Evolutionary conservation across 2,329 filamentous ascomycete genomes (phyloP), one percentile per base, ranked within the genome.

Genomic region (Microdochium bolleyi): DNA sequence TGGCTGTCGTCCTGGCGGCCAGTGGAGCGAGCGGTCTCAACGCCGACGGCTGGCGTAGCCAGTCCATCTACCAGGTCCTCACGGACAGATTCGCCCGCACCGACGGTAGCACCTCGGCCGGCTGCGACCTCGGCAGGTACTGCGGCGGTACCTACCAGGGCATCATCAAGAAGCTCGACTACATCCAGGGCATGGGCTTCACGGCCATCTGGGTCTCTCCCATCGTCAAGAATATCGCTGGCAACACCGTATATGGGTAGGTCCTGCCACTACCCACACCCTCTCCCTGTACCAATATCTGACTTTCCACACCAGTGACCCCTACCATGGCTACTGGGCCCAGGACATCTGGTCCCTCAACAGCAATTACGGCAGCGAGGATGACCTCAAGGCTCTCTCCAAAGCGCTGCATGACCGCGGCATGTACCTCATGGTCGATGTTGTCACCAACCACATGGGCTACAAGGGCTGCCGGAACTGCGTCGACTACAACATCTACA

Each of bases 341-440:
- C 69, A 76, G 54, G 69, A 78, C 52, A 67, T 78, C 22, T 76
- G 77, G 58, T 58, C 64, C 9, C 58, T 83, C 30, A 87, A 88
- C 60, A 77, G 78, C 1, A 73, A 78, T 22, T 87, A 86, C 57
- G 84, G 84, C 4, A 80, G 85, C 61, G 65, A 79, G 58, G 71
- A 74, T 9, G 71, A 83, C 55, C 64, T 84, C 37, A 66, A 68
- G 44, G 71, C 67, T 11, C 70, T 84, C 3, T 71, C 78, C 0
- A 55, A 64, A 9, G 79, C 73, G 3, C 63, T 83, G 16, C 80
- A 84, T 57, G 63, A 66, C 19, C 71, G 79, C 3, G 73, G 69
- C 48, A 84, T 84, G 80, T 80, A 80, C 57, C 66, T 84, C 37
- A 84, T 84, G 80, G 70, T 84, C 2, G 80, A 84, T 55, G 68